Evolutionary conservation across 2,329 filamentous ascomycete genomes (phyloP).

Genomic region (Arthrobotrys entomopaga): DNA sequence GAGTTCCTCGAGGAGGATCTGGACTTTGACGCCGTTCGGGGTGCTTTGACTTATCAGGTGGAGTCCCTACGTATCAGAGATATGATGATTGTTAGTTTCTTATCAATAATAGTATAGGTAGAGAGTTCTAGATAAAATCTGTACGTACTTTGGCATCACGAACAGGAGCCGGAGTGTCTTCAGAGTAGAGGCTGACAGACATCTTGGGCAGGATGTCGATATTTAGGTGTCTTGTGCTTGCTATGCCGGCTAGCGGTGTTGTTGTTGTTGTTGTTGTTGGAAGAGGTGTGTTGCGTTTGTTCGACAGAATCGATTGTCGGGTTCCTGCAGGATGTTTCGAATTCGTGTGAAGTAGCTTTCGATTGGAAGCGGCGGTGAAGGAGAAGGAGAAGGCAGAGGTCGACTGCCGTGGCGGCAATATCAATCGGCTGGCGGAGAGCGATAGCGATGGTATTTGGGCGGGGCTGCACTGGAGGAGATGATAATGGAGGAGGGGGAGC

Average conservation of each 20-base stretch:
- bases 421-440: background rate
- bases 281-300: conserved; percentile 14
- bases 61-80: conserved; percentile 61
- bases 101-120: too few species aligned
- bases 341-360: background rate
- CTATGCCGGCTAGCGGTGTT: too few species aligned
- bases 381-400: background rate
- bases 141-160: conserved; percentile 63
- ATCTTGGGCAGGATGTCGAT: conserved; percentile 57
- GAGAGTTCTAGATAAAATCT: too few species aligned
- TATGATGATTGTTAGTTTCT: background rate
- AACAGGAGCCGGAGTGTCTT: conserved; percentile 64
- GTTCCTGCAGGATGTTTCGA: background rate
- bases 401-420: background rate
- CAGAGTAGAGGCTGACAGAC: conserved; percentile 63
- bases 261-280: background rate
- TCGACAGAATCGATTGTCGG: background rate
- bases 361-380: background rate
- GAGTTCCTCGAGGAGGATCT: conserved; percentile 69
- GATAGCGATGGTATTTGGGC: background rate
- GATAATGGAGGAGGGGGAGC: too few species aligned
- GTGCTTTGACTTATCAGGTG: conserved; percentile 67
- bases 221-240: background rate
- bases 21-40: conserved; percentile 67
- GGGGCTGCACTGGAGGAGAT: too few species aligned